Base-by-base conservation (phyloP, 1,139 yeast species). In the Suhomyces maxii region DNA sequence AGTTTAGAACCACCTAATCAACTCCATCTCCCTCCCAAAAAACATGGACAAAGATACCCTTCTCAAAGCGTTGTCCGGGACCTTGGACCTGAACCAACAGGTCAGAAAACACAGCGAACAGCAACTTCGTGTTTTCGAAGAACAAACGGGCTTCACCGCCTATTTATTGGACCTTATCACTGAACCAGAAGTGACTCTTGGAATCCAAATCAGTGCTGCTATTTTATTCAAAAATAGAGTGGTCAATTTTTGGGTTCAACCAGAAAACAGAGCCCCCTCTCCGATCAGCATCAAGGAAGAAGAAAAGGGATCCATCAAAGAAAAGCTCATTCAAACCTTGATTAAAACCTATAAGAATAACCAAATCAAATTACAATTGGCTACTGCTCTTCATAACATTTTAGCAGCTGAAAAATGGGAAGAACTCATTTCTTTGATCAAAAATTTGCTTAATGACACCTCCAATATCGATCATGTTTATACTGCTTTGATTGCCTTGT, bases 211-310 rank as follows among this genome's bases (percentile, higher is more conserved):
- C 41, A 77, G 87, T 12, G 82, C 88, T 4, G 83, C 87, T 3
- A 82, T 86, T 42, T 81, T 82, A 58, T 81, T 84, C 67, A 86
- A 85, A 60, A 85, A 84, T 60, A 75, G 86, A 57, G 71, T 86
- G 34, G 69, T 67, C 40, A 69, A 73, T 51, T 76, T 80, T 53
- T 86, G 91, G 91, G 64, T 69, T 31, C 60, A 61, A 10, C 77
- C 72, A 0, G 80, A 73, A 37, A 74, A 73, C 40, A 68, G 61
- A 53, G 49, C 61, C 18, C 56, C 62, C 5, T 49, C 63, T 8
- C 50, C 63, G 3, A 48, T 60, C 14, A 56, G 60, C 44, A 79
- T 83, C 44, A 66, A 63, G 36, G 67, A 63, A 1, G 73, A 70
- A 26, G 89, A 84, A 56, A 82, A 82, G 54, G 65, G 68, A 11